These are phyloP conservation scores for Paracorniculantispora psalliotae DNA, from an alignment of 2,329 filamentous ascomycete species.

Conservation along the genomic window DNA sequence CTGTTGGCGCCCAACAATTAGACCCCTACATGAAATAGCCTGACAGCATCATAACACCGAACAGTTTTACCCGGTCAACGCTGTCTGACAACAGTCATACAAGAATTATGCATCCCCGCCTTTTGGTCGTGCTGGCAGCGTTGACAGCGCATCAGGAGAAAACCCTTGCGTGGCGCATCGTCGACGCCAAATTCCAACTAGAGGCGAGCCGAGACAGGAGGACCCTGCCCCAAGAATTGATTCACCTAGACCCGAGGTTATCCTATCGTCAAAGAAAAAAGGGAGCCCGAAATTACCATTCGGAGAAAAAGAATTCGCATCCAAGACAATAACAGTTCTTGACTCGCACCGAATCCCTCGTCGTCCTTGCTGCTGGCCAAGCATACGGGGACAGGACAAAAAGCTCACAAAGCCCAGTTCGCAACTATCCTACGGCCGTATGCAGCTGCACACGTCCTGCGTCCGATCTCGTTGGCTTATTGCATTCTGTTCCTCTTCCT, in stretches of 20 bases:
- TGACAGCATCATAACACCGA: neutral
- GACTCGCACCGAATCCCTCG: neutral
- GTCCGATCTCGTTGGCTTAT: conserved; percentile 9
- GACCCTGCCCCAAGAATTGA: neutral
- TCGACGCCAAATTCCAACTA: neutral
- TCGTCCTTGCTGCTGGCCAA: neutral
- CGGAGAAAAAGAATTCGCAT: neutral
- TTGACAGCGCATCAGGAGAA: neutral
- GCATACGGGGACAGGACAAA: neutral
- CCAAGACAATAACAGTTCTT: neutral
- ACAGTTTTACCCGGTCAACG: neutral
- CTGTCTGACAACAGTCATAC: neutral
- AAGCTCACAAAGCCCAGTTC: neutral
- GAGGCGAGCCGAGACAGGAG: conserved; percentile 7
- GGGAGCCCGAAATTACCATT: neutral
- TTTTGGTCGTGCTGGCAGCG: neutral
- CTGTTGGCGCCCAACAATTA: conserved; percentile 4
- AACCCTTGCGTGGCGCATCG: neutral
- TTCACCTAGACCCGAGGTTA: neutral
- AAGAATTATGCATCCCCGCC: neutral
- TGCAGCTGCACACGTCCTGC: conserved; percentile 8
- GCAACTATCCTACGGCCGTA: neutral
- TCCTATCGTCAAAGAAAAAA: neutral
- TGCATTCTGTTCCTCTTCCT: neutral
- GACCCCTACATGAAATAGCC: neutral